A percentile compares a stretch with the other conserved stretches of the same genome.
phyloP scores from a whole-genome alignment of 257 asterid genomes.

The Petunia axillaris region DNA sequence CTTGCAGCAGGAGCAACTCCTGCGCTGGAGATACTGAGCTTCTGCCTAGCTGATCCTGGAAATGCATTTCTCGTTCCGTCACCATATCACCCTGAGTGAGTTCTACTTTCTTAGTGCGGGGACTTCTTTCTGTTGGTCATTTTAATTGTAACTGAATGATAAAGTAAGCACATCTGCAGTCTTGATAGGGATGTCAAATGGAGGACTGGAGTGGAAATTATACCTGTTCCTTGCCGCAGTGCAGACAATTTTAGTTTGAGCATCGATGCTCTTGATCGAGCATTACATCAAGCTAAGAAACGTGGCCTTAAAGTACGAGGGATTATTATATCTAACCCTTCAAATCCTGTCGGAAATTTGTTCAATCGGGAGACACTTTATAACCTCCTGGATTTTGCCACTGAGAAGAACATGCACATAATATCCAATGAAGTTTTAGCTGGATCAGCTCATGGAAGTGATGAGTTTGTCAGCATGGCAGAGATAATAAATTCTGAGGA shows the following conservation, averaged over 20 bases:
- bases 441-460: constrained; percentile 51
- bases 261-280: constrained; percentile 56
- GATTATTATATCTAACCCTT: constrained; percentile 62
- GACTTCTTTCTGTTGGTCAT: constrained; percentile 10
- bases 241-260: constrained; percentile 63
- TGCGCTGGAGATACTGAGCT: constrained; percentile 67
- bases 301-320: constrained; percentile 69
- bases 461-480: constrained; percentile 58
- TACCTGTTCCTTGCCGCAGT: constrained; percentile 74
- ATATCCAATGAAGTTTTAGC: constrained; percentile 58
- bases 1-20: constrained; percentile 59
- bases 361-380: constrained; percentile 50
- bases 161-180: constrained; percentile 38
- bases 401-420: constrained; percentile 64
- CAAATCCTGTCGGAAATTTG: constrained; percentile 62
- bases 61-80: constrained; percentile 76
- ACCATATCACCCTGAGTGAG: constrained; percentile 74
- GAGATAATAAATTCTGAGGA: constrained; percentile 52
- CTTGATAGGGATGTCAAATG: constrained; percentile 68
- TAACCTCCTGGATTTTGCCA: constrained; percentile 58
- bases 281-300: constrained; percentile 66
- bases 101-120: neutral
- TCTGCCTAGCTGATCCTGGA: constrained; percentile 71
- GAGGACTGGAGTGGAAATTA: constrained; percentile 65
- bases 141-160: neutral